Evolutionary conservation across 495 filamentous ascomycete genomes (phyloP).

Genomic region (Hyaloscypha bicolor): DNA sequence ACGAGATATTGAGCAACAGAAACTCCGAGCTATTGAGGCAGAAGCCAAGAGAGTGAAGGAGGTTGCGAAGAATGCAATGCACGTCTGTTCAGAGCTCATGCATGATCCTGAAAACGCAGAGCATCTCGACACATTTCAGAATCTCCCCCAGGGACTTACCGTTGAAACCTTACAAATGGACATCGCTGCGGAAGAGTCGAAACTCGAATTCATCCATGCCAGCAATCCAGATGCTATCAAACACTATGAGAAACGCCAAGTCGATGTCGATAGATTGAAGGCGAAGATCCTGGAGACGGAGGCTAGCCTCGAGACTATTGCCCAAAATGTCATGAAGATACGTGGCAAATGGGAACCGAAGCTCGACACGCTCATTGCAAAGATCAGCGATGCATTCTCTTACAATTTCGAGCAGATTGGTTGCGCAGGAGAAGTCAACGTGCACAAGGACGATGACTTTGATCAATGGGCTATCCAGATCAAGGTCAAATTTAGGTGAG

Average conservation of each 20-base stretch:
- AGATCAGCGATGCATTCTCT: slow-evolving; percentile 87
- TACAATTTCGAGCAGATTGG: slow-evolving; percentile 91
- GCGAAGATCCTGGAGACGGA: slow-evolving; percentile 43
- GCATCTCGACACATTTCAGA: slow-evolving; percentile 37
- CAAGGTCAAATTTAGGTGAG: slow-evolving; percentile 87
- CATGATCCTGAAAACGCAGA: slow-evolving; percentile 37
- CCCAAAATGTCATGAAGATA: slow-evolving; percentile 50
- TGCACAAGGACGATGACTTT: slow-evolving; percentile 85
- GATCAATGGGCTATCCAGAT: slow-evolving; percentile 94
- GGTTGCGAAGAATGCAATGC: slow-evolving; percentile 39
- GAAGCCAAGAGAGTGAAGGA: slow-evolving; percentile 32
- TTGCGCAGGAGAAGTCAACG: slow-evolving; percentile 87
- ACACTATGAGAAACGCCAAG: slow-evolving; percentile 74
- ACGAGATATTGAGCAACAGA: slow-evolving; percentile 47
- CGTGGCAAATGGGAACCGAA: slow-evolving; percentile 78
- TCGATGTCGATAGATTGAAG: slow-evolving; percentile 47
- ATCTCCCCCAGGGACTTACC: slow-evolving; percentile 47
- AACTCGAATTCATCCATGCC: slow-evolving; percentile 78
- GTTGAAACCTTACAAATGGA: slow-evolving; percentile 70
- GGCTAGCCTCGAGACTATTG: slow-evolving; percentile 56
- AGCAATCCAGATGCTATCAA: slow-evolving; percentile 75
- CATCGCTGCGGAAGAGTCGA: slow-evolving; percentile 71
- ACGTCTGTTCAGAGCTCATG: slow-evolving; percentile 39
- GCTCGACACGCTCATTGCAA: slow-evolving; percentile 73
- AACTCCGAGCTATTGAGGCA: slow-evolving; percentile 35